phyloP scores from a whole-genome alignment of 1,284 basidiomycete genomes.

The Cerioporus squamosus region DNA sequence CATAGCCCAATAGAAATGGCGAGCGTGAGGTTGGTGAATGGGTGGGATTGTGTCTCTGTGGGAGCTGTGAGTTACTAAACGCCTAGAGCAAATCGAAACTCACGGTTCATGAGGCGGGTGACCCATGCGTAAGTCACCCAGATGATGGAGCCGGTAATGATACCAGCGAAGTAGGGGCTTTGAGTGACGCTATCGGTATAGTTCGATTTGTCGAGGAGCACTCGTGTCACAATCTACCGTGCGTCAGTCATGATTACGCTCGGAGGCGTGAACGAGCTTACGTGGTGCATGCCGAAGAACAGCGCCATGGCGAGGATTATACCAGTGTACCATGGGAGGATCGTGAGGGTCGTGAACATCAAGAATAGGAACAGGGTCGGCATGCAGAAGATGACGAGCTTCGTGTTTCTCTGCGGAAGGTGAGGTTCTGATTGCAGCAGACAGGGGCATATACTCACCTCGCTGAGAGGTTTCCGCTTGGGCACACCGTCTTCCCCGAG shows the following conservation, averaged over 20 bases:
- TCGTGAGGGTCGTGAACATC: constrained; percentile 82
- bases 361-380: constrained; percentile 82
- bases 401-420: constrained; percentile 69
- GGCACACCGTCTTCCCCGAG: constrained; percentile 79
- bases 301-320: constrained; percentile 82
- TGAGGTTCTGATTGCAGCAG: constrained; percentile 3
- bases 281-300: constrained; percentile 93
- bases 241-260: constrained; percentile 14
- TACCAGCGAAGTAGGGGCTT: constrained; percentile 91
- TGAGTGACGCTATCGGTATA: constrained; percentile 79
- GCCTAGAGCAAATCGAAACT: constrained; percentile 27
- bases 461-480: constrained; percentile 68
- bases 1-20: constrained; percentile 76
- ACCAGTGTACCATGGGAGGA: constrained; percentile 90
- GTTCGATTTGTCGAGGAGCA: constrained; percentile 76
- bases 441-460: constrained; percentile 36
- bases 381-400: constrained; percentile 79
- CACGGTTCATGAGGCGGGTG: constrained; percentile 73
- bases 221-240: constrained; percentile 76
- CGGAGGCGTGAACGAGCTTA: constrained; percentile 44
- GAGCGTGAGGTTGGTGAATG: constrained; percentile 78
- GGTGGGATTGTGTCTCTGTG: constrained; percentile 74
- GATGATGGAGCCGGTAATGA: constrained; percentile 85
- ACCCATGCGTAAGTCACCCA: constrained; percentile 90
- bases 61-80: not conserved